Evolutionary conservation across 495 filamentous ascomycete genomes (phyloP).

Genomic region (Acidomyces sp.): DNA sequence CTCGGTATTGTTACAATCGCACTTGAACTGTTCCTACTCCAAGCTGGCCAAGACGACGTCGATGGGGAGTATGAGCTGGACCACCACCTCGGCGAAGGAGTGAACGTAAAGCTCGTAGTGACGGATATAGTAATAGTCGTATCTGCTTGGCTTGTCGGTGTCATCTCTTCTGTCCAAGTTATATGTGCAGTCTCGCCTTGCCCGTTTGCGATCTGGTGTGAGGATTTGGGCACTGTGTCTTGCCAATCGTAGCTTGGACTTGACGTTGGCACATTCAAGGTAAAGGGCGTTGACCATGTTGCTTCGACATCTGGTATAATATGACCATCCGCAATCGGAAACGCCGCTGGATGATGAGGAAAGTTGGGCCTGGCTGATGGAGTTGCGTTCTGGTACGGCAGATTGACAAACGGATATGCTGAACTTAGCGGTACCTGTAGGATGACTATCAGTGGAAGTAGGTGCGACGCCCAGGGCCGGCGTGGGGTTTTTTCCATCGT

Average conservation of each 20-base stretch:
- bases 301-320: background rate
- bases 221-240: too few relatives aligned
- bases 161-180: background rate
- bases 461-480: conserved; percentile 5
- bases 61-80: too few relatives aligned
- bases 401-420: conserved; percentile 6
- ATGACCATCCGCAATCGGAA: background rate
- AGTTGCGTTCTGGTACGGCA: conserved; percentile 2
- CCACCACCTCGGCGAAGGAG: too few relatives aligned
- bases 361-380: background rate
- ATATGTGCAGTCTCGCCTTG: conserved; percentile 1
- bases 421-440: conserved; percentile 11
- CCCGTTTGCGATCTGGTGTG: conserved; percentile 5
- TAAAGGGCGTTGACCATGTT: background rate
- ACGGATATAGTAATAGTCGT: background rate
- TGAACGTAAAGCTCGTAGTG: too few relatives aligned
- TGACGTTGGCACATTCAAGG: too few relatives aligned
- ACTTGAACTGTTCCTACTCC: too few relatives aligned
- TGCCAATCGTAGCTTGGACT: too few relatives aligned
- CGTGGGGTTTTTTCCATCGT: conserved; percentile 4
- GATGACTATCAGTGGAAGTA: conserved; percentile 12
- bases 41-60: too few relatives aligned
- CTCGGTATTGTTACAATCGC: too few relatives aligned
- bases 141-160: background rate
- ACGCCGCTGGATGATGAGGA: background rate